Base-by-base conservation (phyloP, 768 basidiomycete species). In the button mushroom (Agaricus bisporus) region DNA sequence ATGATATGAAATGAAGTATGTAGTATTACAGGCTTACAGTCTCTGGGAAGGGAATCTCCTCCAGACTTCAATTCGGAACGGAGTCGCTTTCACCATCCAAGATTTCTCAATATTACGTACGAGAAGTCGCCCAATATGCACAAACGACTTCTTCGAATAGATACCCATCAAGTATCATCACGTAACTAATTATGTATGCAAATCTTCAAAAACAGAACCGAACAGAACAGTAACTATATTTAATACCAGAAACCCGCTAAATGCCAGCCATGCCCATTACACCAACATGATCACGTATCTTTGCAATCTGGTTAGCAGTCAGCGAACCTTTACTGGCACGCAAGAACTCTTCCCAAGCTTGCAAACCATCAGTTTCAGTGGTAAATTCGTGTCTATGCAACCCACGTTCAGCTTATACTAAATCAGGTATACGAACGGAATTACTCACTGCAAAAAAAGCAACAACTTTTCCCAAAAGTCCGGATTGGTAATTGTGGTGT, bases 201-300 rank as follows among this genome's bases (percentile, higher is more conserved):
- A 22, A 17, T 8, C 18, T 17, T 28, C 18, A 28, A 17, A 36
- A 36, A 7, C 25, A 48, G 46, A 54, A 18, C 14, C 17, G 41
- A n/a, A 45, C n/a, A 25, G 36, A n/a, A 47, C 15, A 41, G 17
- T n/a, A 32, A 48, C 20, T 26, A 28, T 28, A 8, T 10, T 11
- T 17, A 28, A 35, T 12, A 12, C 25, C 6, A 12, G 41, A 42
- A 12, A 17, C 12, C 32, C 22, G 6, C 22, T 54, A 91, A 49
- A 79, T 84, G 11, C 92, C 92, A 18, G 84, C 88, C 92, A 95
- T 94, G 26, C 93, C 94, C 39, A 83, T 76, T 22, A 95, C 79
- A 4, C 93, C 93, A 15, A 93, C 88, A 18, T 77, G 74, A 66
- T 98, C 95, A 45, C 95, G 79, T 61, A 98, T 93, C 74, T 81